A percentile compares a stretch with the other conserved stretches of the same genome.
These are phyloP conservation scores for Colletotrichum paranaense DNA, from an alignment of 2,329 filamentous ascomycete species.

Conservation along the genomic window DNA sequence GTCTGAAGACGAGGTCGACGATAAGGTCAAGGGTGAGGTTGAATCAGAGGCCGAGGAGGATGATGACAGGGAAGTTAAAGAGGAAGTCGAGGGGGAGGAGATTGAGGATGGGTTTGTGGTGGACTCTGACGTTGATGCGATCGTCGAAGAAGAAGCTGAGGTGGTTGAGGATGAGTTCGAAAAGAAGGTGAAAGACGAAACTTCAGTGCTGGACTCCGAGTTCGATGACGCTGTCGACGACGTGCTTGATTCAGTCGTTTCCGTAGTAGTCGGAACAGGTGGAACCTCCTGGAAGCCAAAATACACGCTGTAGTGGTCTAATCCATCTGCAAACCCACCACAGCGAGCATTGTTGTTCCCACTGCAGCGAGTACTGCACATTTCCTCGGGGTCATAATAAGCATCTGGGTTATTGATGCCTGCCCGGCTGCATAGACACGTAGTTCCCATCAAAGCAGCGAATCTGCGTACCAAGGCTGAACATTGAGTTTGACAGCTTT, in stretches of 20 bases:
- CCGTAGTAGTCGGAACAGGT: not conserved
- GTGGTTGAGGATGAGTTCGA: not conserved
- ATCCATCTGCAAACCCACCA: not conserved
- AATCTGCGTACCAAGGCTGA: not conserved
- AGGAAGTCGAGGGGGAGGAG: not conserved
- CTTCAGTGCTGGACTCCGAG: not conserved
- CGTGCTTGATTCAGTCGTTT: not conserved
- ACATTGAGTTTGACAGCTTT: not conserved
- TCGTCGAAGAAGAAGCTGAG: not conserved
- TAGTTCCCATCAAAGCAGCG: not conserved
- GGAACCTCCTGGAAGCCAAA: not conserved
- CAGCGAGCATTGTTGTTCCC: not conserved
- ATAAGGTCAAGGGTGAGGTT: not conserved
- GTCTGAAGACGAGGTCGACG: not conserved
- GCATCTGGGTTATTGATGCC: not conserved
- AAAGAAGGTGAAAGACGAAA: not conserved
- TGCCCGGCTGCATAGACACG: not conserved
- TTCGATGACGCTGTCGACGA: not conserved
- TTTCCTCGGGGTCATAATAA: not conserved
- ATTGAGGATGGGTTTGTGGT: no score
- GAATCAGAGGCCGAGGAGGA: not conserved
- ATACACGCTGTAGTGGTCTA: not conserved
- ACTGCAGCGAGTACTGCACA: not conserved
- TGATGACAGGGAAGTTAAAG: not conserved
- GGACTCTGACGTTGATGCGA: not conserved